Conservation (phyloP, 2,329 filamentous ascomycete species). For the Albifimbria verrucaria region DNA sequence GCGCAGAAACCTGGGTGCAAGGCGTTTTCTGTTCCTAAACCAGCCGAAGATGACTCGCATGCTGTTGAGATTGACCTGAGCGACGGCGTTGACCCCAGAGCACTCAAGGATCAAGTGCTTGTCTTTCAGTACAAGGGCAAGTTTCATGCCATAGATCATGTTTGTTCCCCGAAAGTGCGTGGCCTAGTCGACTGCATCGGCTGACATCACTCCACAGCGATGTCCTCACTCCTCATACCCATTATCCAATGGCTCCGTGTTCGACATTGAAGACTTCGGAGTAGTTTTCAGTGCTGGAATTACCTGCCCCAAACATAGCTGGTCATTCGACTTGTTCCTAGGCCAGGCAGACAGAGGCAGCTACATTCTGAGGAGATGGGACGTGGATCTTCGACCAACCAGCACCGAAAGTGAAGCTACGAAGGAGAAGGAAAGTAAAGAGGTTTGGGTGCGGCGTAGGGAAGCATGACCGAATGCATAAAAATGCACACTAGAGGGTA, state of each 20-base stretch:
- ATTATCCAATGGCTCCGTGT: slow-evolving; percentile 58
- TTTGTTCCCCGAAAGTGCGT: too few relatives aligned
- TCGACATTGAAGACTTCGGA: slow-evolving; percentile 73
- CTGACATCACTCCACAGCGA: slow-evolving; percentile 35
- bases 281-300: slow-evolving; percentile 59
- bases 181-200: neutral
- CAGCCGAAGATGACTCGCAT: slow-evolving; percentile 33
- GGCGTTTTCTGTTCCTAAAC: slow-evolving; percentile 48
- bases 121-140: slow-evolving; percentile 62
- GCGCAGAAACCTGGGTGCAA: slow-evolving; percentile 54
- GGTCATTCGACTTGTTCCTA: slow-evolving; percentile 67
- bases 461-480: neutral
- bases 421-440: neutral
- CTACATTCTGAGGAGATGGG: slow-evolving; percentile 62
- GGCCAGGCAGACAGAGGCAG: slow-evolving; percentile 59
- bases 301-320: slow-evolving; percentile 65
- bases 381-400: slow-evolving; percentile 49
- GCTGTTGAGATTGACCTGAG: slow-evolving; percentile 29
- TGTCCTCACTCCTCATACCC: slow-evolving; percentile 68
- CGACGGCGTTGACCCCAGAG: slow-evolving; percentile 20
- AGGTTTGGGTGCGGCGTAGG: neutral
- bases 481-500: too few relatives aligned
- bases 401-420: neutral
- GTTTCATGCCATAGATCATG: slow-evolving; percentile 67
- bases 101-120: slow-evolving; percentile 57